Base-by-base conservation (phyloP, 805 yeast genomes). In the Jamesozyma gamospora region DNA sequence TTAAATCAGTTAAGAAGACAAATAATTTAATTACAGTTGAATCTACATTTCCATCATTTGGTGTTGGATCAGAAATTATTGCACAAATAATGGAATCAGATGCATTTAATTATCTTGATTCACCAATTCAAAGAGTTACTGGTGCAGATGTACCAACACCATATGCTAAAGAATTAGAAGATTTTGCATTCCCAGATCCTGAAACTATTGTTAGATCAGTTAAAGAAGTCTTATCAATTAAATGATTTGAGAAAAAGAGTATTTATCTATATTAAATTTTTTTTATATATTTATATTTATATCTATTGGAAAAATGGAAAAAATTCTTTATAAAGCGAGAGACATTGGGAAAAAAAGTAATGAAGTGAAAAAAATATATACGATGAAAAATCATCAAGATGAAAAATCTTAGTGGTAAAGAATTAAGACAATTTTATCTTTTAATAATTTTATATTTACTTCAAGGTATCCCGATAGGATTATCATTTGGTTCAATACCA, bases 111-210 rank as follows among this genome's bases (percentile, higher is more conserved):
- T 85, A 87, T 77, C 77, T 92, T 61, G 99, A 92, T 68, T 94
- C 97, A 45, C 99, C 99, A 55, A 85, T 92, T 51, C 94, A 82
- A 71, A 86, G 99, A 75, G 90, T 88, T 57, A 92, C 98, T 44
- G 98, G 98, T 66, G 94, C 97, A 62, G 99, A 92, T 71, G 96
- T 88, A 26, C 99, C 99, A 66, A 92, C 98, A 53, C 99, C 99
- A 50, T 92, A 92, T 63, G 95, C 96, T 55, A 77, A 79, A 66
- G 88, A 82, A 70, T 76, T 92, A 63, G 99, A 92, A 77, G 94
- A 83, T 70, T 84, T 92, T 62, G 96, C 97, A 41, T 92, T 92
- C 96, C 99, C 99, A 66, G 95, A 88, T 64, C 74, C 84, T 41
- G 90, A 84, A 59, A 77, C 87, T 50, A 83, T 92, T 55, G 75